A percentile compares a stretch with the other conserved stretches of the same genome.
Evolutionary conservation across 495 filamentous ascomycete species (phyloP).

Genomic region (Usnea hakonensis): DNA sequence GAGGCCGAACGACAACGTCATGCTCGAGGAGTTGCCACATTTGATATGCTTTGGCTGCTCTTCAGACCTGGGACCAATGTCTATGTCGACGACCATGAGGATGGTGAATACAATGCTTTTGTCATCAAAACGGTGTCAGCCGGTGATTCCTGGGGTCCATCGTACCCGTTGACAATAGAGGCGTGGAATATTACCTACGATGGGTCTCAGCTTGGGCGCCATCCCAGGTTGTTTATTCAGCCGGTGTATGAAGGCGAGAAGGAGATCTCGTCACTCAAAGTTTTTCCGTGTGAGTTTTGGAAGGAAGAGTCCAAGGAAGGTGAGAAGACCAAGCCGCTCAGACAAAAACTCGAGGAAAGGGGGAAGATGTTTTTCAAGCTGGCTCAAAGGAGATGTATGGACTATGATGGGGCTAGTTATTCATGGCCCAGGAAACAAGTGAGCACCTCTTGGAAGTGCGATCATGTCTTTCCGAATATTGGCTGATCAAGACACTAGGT

Average conservation of each 20-base stretch:
- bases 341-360: not conserved
- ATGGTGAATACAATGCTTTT: conserved; percentile 7
- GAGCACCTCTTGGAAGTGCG: not conserved
- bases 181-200: conserved; percentile 14
- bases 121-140: conserved; percentile 7
- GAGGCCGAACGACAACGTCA: conserved; percentile 24
- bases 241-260: conserved; percentile 15
- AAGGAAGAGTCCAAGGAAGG: not conserved
- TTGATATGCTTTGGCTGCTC: conserved; percentile 27
- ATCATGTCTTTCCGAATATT: not conserved
- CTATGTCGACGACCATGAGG: conserved; percentile 2
- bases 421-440: conserved; percentile 1
- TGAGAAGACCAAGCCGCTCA: not conserved
- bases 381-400: conserved; percentile 7
- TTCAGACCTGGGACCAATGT: conserved; percentile 24
- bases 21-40: conserved; percentile 18
- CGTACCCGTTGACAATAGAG: not conserved
- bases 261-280: conserved; percentile 6
- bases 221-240: not conserved
- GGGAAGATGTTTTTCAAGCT: conserved; percentile 7
- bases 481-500: not conserved
- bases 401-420: conserved; percentile 3
- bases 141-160: not conserved
- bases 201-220: conserved; percentile 6
- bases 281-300: conserved; percentile 6